Base-by-base conservation (phyloP, 495 filamentous ascomycete genomes). In the Chlorociboria aeruginascens region DNA sequence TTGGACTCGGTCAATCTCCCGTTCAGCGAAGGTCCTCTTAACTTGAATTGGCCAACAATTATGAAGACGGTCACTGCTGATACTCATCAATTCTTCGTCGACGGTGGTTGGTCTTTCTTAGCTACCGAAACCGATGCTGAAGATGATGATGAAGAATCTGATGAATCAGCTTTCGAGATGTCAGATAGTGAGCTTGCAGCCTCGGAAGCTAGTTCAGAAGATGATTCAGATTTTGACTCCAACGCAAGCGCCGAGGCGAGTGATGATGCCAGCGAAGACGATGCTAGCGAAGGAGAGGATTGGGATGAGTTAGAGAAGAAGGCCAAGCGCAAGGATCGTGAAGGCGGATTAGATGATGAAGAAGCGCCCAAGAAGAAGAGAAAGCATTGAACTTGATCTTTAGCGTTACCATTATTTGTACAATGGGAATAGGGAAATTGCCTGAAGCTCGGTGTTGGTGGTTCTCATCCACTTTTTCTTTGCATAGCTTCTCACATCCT, bases 61-160 rank as follows among this genome's bases (percentile, higher is more conserved):
- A 99, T 99, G 89, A 99, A 99, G 71, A 99, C 93, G 0, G 89
- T 99, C 13, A 86, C 82, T 31, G 79, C 83, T 35, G 85, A 99
- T 62, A 86, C 93, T 7, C 89, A 97, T 57, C 77, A 81, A 48
- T 99, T 99, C 77, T 99, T 95, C 63, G 74, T 71, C 29, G 89
- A 97, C 58, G 93, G 93, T 28, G 93, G 93, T 20, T 99, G 93
- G 93, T 82, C 79, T 11, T 96, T 97, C 78, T 63, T 99, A 46
- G 76, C 79, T 30, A 83, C 82, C 46, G 90, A 96, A 35, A 86
- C 81, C 1, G 93, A 97, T 55, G 85, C 83, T 3, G 89, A 95
- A 40, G 89, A 78, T 44, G 77, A 69, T 0, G 79, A 79, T 0
- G 81, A 85, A 13, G 85, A 90, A 57, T 81, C 85, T 46, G 87